Conservation (phyloP, 2,329 filamentous ascomycete species). For the Hypoxylon sp. region DNA sequence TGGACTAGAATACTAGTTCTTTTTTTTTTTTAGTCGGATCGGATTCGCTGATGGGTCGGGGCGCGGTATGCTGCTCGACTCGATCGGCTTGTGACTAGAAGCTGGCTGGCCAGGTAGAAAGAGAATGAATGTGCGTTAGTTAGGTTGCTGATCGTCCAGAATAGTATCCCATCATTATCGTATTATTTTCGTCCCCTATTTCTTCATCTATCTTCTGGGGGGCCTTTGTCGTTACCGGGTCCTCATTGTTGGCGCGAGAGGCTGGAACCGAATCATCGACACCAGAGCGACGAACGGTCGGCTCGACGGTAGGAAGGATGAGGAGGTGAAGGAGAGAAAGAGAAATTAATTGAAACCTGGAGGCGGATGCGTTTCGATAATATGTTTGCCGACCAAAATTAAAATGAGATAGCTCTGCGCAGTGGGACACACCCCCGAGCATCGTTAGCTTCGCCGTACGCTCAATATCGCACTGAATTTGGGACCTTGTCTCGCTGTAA, state of each 20-base stretch:
- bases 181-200: conserved; percentile 45
- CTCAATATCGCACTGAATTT: conserved; percentile 37
- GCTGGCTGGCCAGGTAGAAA: conserved; percentile 39
- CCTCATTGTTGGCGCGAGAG: conserved; percentile 48
- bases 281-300: conserved; percentile 44
- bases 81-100: conserved; percentile 31
- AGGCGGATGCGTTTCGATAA: conserved; percentile 46
- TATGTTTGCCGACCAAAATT: conserved; percentile 50
- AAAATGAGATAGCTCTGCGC: conserved; percentile 50
- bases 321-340: conserved; percentile 40
- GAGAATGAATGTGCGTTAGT: conserved; percentile 49
- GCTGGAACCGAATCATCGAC: conserved; percentile 45
- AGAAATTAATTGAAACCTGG: conserved; percentile 30
- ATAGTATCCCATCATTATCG: conserved; percentile 52
- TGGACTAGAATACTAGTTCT: conserved; percentile 44
- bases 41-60: conserved; percentile 45
- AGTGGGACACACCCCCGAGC: conserved; percentile 41
- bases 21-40: conserved; percentile 40
- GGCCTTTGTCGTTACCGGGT: conserved; percentile 49
- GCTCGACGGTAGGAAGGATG: conserved; percentile 41
- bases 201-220: conserved; percentile 34
- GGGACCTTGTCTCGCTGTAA: conserved; percentile 44
- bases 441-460: conserved; percentile 42
- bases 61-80: conserved; percentile 49
- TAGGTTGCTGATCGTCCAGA: conserved; percentile 53